A percentile compares a stretch with the other conserved stretches of the same genome.
phyloP scores from a whole-genome alignment of 2,329 filamentous ascomycete species.

The Fusarium sp. region DNA sequence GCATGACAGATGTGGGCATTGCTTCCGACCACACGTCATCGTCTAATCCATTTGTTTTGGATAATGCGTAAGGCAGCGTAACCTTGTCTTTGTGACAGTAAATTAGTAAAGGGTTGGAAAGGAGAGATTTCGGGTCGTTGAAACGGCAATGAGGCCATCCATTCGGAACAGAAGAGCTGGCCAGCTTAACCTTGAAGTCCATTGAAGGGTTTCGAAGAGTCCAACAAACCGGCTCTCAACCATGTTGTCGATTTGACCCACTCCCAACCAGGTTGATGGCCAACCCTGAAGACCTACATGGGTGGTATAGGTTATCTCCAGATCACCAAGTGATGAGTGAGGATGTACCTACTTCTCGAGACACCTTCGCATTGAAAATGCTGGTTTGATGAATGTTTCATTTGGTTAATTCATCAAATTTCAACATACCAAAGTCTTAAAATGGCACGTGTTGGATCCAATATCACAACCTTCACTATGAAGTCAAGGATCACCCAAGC shows the following conservation, averaged over 20 bases:
- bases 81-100: neutral
- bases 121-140: neutral
- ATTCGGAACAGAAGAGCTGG: neutral
- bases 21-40: neutral
- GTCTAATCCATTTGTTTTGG: neutral
- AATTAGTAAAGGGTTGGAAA: neutral
- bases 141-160: neutral
- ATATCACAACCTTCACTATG: neutral
- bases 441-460: neutral
- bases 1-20: neutral
- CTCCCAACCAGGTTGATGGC: neutral
- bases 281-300: neutral
- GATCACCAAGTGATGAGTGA: neutral
- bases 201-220: neutral
- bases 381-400: too few species aligned
- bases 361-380: neutral
- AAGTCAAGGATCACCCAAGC: neutral
- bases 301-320: neutral
- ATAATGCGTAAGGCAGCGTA: neutral
- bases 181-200: neutral
- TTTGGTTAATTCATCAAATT: too few species aligned
- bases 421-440: neutral
- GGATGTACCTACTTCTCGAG: neutral
- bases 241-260: neutral
- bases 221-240: neutral